These are phyloP conservation scores for Vigna angularis DNA, from an alignment of 306 rosid species.

Conservation along the genomic window DNA sequence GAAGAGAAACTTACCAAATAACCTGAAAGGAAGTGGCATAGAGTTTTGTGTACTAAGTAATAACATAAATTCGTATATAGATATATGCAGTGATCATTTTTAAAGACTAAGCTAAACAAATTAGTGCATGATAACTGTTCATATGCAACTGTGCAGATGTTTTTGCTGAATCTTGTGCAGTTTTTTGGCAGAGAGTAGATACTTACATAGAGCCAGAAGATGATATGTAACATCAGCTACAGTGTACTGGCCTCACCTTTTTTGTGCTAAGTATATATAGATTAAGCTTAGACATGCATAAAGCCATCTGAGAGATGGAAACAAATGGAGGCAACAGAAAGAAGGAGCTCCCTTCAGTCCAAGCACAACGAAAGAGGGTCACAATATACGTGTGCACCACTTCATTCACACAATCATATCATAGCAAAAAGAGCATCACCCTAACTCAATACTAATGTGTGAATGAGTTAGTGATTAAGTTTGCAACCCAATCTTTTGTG, in stretches of 20 bases:
- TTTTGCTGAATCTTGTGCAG: slow-evolving; percentile 35
- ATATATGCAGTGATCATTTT: background rate
- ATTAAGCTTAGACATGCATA: slow-evolving; percentile 41
- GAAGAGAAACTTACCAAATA: background rate
- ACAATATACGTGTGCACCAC: slow-evolving; percentile 8
- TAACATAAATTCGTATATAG: background rate
- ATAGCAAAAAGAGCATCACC: slow-evolving; percentile 5
- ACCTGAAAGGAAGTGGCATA: slow-evolving; percentile 18
- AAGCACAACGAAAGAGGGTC: slow-evolving; percentile 48
- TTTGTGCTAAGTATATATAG: slow-evolving; percentile 16
- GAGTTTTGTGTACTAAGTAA: background rate
- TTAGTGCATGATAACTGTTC: background rate
- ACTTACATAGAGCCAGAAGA: slow-evolving; percentile 46
- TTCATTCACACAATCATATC: slow-evolving; percentile 42
- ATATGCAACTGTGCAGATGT: slow-evolving; percentile 43
- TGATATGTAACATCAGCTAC: slow-evolving; percentile 42
- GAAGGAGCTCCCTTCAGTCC: slow-evolving; percentile 67
- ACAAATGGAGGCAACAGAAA: slow-evolving; percentile 47
- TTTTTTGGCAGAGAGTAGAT: slow-evolving; percentile 29
- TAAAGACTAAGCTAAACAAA: background rate
- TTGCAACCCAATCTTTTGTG: slow-evolving; percentile 34
- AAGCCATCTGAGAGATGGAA: background rate
- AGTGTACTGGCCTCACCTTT: slow-evolving; percentile 23
- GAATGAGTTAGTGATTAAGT: slow-evolving; percentile 33
- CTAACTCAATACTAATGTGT: slow-evolving; percentile 25